Evolutionary conservation across 176 grass and related monocot genomes (phyloP), one percentile per base, ranked within the genome.

Genomic region (Hsuehochloa calcarea): DNA sequence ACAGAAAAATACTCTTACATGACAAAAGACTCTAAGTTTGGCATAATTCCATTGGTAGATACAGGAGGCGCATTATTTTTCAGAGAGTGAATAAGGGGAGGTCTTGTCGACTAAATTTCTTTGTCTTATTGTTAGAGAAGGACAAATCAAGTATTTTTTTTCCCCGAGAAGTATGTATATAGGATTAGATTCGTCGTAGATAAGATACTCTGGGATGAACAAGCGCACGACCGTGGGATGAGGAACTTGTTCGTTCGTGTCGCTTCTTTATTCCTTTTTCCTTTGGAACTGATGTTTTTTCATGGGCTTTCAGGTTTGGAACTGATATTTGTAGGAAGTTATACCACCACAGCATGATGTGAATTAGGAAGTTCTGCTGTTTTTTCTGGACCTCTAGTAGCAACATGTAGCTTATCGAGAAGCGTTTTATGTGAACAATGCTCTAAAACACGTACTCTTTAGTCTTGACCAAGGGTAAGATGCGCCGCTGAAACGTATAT

Each of bases 391-490:
- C 39, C 1, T 35, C 66, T 43, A 13, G 45, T 17, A 72, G n/a
- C 13, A 44, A 46, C 77, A n/a, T 38, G 11, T 13, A 8, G 10
- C 3, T 3, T 37, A 19, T 13, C 22, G 46, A 68, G 68, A 81
- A 26, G 34, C 40, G 27, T 25, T 43, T 52, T 68, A 51, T 3
- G 51, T 67, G 72, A 75, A 45, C 14, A 5, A 37, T 38, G 63
- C 31, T 70, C 11, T 52, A 7, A 43, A 37, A 70, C 49, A 12
- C 35, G 2, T 3, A 9, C 54, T n/a, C 54, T n/a, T 9, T 2
- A 58, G 39, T 8, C 54, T 82, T 52, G 66, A 66, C 52, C 38
- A n/a, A 35, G 12, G 19, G 34, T 17, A 68, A 89, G 81, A 84
- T 65, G 74, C 66, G 43, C 49, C 66, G 19, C n/a, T 3, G 15